Evolutionary conservation across 805 yeast genomes (phyloP).

Genomic region (Candida ulmi): DNA sequence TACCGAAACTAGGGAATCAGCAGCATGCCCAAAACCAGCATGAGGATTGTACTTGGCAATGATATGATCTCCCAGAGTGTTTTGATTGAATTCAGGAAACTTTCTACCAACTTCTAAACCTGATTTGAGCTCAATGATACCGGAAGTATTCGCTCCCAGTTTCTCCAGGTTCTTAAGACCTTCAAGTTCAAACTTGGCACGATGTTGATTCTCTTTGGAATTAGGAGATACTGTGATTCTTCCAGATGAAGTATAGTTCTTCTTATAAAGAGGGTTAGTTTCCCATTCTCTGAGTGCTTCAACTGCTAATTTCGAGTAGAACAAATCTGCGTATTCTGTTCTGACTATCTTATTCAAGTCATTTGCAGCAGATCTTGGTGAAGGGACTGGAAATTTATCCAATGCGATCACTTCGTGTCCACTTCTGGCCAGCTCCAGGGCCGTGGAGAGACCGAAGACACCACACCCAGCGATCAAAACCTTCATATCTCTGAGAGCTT

Average conservation of each 20-base stretch:
- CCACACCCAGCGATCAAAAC: constrained; percentile 30
- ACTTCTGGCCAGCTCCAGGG: constrained; percentile 29
- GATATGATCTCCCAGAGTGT: constrained; percentile 19
- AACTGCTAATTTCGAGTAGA: constrained; percentile 37
- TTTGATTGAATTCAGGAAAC: constrained; percentile 23
- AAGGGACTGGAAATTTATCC: constrained; percentile 38
- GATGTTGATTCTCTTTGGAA: constrained; percentile 23
- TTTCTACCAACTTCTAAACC: constrained; percentile 26
- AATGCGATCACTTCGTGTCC: constrained; percentile 30
- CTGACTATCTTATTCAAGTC: constrained; percentile 46
- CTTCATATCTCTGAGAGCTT: neutral
- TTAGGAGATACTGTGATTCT: constrained; percentile 31
- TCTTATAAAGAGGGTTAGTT: constrained; percentile 27
- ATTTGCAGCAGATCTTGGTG: constrained; percentile 41
- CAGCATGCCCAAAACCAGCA: constrained; percentile 38
- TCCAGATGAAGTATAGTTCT: constrained; percentile 35
- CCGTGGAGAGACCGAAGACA: constrained; percentile 41
- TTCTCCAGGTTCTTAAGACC: constrained; percentile 30
- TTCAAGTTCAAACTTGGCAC: constrained; percentile 32
- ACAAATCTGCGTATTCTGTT: constrained; percentile 38
- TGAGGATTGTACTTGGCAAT: constrained; percentile 33
- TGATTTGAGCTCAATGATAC: constrained; percentile 24
- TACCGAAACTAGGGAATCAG: constrained; percentile 30
- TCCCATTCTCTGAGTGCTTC: constrained; percentile 40
- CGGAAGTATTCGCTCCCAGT: constrained; percentile 19